Conservation (phyloP, 345 rosid species). For the Jatropha curcas region DNA sequence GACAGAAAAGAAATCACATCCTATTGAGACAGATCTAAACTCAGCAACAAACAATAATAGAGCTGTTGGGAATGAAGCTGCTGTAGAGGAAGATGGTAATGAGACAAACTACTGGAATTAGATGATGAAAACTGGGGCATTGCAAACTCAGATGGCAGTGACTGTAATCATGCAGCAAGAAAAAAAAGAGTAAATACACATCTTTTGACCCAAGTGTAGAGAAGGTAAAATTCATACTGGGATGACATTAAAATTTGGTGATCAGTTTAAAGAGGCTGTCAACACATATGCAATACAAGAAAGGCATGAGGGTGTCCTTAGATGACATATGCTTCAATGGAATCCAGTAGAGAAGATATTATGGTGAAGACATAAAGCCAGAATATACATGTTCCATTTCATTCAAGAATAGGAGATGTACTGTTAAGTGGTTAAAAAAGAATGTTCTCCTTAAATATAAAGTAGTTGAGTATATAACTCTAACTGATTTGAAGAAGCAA, state of each 20-base stretch:
- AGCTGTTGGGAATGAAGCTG: no score
- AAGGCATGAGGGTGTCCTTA: background rate
- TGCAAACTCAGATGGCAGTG: background rate
- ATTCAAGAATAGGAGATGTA: background rate
- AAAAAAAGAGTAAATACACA: background rate
- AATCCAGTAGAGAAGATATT: background rate
- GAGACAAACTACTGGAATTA: no score
- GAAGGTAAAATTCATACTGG: no score
- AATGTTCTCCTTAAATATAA: no score
- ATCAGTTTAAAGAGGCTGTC: background rate
- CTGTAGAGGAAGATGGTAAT: no score
- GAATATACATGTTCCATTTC: background rate
- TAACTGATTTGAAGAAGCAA: no score
- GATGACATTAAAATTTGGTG: background rate
- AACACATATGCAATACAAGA: background rate
- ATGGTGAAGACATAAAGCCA: background rate
- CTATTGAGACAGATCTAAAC: no score
- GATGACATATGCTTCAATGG: background rate
- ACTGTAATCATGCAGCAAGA: background rate
- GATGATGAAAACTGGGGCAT: no score
- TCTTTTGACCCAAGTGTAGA: background rate
- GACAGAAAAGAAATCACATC: no score
- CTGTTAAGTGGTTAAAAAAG: background rate
- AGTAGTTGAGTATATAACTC: background rate
- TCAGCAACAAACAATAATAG: no score